Base-by-base conservation (phyloP, 441 rosid genomes). In the Macaranga tanarius region DNA sequence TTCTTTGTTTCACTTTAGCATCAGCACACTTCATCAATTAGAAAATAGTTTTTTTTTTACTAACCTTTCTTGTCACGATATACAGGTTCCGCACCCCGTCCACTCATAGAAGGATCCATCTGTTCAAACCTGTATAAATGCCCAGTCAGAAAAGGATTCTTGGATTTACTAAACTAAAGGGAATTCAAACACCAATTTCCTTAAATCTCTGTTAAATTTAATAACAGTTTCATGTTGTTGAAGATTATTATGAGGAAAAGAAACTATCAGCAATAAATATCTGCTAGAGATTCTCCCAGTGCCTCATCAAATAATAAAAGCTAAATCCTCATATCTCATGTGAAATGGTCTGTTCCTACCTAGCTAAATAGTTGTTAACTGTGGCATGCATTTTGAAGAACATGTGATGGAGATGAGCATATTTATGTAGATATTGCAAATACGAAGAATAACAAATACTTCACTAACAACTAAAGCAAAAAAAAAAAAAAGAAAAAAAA, bases 21-120 rank as follows among this genome's bases (percentile, higher is more conserved):
- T 44, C n/a, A 44, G n/a, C 25, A 19, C 5, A 44, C 38, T 8
- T 11, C 2, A 59, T 10, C 71, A 67, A 2, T 17, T 10, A 66
- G 22, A 54, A 28, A 19, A 15, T 42, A 42, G 26, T 1, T 5
- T 62, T n/a, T 40, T 40, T 20, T 56, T 20, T 10, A 45, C 61
- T 76, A 70, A 88, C 98, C 95, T 86, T 84, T 80, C 84, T 90
- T 93, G 81, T 91, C 95, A 76, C 98, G 98, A 78, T 75, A 90
- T 57, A 92, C 89, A 69, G 92, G 87, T 80, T 86, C 95, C 26
- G 92, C 95, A 76, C 87, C 96, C 74, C 75, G 82, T 59, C 97
- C 95, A 38, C 88, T 93, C 69, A 82, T n/a, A 80, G 90, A 79
- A 69, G 93, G 84, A 82, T 90, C 91, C 96, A 92, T 86, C 67